Evolutionary conservation across 345 rosid species (phyloP), one percentile per base, ranked within the genome.

Genomic region (Ricinus communis): DNA sequence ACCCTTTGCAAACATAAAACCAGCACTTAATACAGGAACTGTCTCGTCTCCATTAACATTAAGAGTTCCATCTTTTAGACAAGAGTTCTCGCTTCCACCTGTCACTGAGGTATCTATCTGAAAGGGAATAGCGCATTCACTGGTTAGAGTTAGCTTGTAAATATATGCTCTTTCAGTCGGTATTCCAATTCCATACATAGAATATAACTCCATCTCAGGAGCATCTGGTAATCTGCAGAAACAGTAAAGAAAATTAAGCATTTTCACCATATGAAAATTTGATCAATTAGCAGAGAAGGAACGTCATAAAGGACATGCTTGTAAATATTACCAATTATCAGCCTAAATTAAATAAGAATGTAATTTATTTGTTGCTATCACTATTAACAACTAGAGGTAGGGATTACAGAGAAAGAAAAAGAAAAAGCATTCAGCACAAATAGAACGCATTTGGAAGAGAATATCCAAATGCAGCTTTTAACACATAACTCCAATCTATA

Each of bases 141-240:
- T 83, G 36, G 83, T 70, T 46, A 86, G 82, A 65, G 90, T 82
- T 62, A 83, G 50, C 85, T 87, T 88, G 86, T 94, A 94, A 3
- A 90, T 71, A 46, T 91, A 91, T 31, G 97, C 92, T 72, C 98
- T 71, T 84, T 94, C 98, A 7, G 98, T 94, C 24, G 93, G 97
- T 74, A 94, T 82, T 61, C 98, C 98, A 55, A 88, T 94, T 69
- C 96, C 98, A 7, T 94, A 94, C 80, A 94, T 62, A 24, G 98
- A 88, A 77, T 75, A 90, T 60, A 94, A 86, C 77, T 94, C 98
- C 96, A 91, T 90, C 21, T 87, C 91, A 2, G 96, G 91, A 51
- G 98, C 97, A 80, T 87, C 80, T 41, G 98, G 98, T 79, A 94
- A 83, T 80, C 98, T 94, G 83, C 55, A 73, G 66, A 70, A 77